phyloP scores from a whole-genome alignment of 331 rosid species.

The Spiraea crenata region DNA sequence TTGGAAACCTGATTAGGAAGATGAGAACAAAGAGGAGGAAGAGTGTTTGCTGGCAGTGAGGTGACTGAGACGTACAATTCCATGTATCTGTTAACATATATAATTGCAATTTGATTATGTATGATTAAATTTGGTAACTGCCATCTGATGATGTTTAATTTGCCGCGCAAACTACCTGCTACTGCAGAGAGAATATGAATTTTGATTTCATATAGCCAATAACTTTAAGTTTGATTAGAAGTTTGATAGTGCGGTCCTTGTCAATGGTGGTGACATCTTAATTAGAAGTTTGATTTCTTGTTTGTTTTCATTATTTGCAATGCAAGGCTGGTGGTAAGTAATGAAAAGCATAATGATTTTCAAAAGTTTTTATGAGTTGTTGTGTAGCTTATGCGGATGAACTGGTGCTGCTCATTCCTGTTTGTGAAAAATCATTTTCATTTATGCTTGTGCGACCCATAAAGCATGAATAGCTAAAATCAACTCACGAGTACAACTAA shows the following conservation, averaged over 20 bases:
- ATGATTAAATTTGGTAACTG: conserved; percentile 6
- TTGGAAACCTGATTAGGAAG: conserved; percentile 20
- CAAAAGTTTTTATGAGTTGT: neutral
- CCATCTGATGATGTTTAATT: conserved; percentile 22
- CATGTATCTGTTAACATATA: conserved; percentile 6
- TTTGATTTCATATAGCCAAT: neutral
- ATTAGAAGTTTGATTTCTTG: neutral
- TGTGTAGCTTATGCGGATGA: no score
- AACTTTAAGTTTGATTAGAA: no score
- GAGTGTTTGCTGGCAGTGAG: conserved; percentile 14
- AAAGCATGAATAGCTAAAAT: no score
- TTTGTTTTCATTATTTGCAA: neutral
- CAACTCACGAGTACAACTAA: no score
- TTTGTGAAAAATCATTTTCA: no score
- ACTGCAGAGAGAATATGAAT: neutral
- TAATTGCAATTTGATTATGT: conserved; percentile 25
- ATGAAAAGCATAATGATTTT: neutral
- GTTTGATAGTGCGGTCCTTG: neutral
- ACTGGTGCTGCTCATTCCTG: no score
- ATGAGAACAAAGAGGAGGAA: conserved; percentile 10
- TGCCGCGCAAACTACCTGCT: conserved; percentile 17
- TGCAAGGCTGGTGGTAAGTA: neutral
- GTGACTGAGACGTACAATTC: conserved; percentile 6
- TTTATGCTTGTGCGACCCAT: no score
- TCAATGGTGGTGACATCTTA: neutral